phyloP scores from a whole-genome alignment of 768 basidiomycete genomes.

The Termitomyces sp. region DNA sequence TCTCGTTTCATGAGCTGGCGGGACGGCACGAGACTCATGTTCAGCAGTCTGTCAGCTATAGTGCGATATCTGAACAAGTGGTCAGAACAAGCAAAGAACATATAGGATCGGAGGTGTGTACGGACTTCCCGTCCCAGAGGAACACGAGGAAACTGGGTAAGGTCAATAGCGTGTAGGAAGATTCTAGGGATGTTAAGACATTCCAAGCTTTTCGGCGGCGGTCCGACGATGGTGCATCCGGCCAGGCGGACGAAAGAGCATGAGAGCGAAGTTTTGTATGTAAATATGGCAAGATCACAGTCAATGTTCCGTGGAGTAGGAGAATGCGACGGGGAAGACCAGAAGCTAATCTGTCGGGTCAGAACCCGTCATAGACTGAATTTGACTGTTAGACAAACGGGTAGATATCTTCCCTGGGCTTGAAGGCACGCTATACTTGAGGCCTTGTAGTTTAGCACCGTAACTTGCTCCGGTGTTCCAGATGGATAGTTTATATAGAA shows the following conservation, averaged over 20 bases:
- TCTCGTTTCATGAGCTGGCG: slow-evolving; percentile 66
- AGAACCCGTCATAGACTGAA: slow-evolving; percentile 6
- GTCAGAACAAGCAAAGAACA: background rate
- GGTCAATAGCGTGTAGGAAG: slow-evolving; percentile 52
- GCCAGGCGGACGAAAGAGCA: slow-evolving; percentile 85
- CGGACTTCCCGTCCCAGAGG: slow-evolving; percentile 77
- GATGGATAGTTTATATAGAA: slow-evolving; percentile 76
- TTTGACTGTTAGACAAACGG: slow-evolving; percentile 27
- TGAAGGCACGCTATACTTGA: slow-evolving; percentile 46
- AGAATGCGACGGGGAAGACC: slow-evolving; percentile 58
- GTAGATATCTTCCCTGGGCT: slow-evolving; percentile 18
- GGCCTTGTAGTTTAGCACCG: slow-evolving; percentile 76
- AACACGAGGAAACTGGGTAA: slow-evolving; percentile 80
- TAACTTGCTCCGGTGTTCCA: slow-evolving; percentile 81
- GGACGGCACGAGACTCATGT: slow-evolving; percentile 69
- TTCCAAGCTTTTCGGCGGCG: slow-evolving; percentile 70
- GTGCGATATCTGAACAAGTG: slow-evolving; percentile 67
- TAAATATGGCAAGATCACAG: slow-evolving; percentile 73
- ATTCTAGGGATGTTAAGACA: slow-evolving; percentile 59
- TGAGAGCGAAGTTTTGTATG: slow-evolving; percentile 66
- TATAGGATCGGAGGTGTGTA: background rate
- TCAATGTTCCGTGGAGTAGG: slow-evolving; percentile 63
- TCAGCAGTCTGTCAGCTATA: slow-evolving; percentile 69
- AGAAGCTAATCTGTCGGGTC: slow-evolving; percentile 38
- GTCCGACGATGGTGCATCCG: slow-evolving; percentile 82